Evolutionary conservation across 306 rosid species (phyloP).

Genomic region (Sechiopsis laciniata): DNA sequence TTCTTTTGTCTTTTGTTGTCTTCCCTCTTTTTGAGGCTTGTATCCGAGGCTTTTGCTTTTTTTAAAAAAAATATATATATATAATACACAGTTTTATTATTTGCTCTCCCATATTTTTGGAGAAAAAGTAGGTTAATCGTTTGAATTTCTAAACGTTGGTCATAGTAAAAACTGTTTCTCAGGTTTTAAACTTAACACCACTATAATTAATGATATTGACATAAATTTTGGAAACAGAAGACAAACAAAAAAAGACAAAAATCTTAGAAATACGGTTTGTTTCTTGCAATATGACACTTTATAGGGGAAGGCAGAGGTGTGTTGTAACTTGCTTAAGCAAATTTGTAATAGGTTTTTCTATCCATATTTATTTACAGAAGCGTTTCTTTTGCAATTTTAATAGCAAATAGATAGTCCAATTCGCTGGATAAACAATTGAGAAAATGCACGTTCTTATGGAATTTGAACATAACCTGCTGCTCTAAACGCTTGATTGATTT

Average conservation of each 20-base stretch:
- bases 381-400: not conserved
- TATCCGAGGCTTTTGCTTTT: too few relatives aligned
- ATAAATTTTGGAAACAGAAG: not conserved
- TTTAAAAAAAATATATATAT: too few relatives aligned
- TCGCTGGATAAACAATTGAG: not conserved
- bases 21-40: too few relatives aligned
- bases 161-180: not conserved
- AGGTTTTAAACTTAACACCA: not conserved
- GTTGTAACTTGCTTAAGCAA: not conserved
- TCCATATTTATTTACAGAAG: not conserved
- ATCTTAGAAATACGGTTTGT: not conserved
- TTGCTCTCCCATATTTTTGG: not conserved
- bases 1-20: too few relatives aligned
- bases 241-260: not conserved
- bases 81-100: not conserved
- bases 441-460: not conserved
- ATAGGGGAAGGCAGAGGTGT: not conserved
- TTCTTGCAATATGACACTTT: conserved; percentile 3
- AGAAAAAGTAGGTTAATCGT: not conserved
- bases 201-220: not conserved
- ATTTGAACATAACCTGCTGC: not conserved
- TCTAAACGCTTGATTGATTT: too few relatives aligned
- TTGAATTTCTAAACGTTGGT: not conserved
- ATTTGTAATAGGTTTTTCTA: not conserved
- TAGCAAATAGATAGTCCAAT: not conserved